These are phyloP conservation scores for Ceratocystis colombiana DNA, from an alignment of 2,329 filamentous ascomycete genomes.

Conservation along the genomic window DNA sequence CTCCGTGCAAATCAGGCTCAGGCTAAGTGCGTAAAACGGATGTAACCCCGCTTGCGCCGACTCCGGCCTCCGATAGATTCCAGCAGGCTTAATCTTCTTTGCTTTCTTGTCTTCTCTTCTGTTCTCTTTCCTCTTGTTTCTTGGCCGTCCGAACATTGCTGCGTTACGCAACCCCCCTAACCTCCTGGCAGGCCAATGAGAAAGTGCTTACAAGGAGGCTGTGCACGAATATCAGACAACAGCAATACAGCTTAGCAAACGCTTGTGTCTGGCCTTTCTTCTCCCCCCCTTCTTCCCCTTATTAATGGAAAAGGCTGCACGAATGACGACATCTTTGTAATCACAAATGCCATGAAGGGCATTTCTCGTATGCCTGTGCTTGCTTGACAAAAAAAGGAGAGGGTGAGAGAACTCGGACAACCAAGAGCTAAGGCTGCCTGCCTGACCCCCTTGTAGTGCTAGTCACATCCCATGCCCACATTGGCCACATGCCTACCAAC, in stretches of 20 bases:
- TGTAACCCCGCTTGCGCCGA: not conserved
- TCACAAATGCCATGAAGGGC: too few species aligned
- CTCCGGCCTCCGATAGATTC: not conserved
- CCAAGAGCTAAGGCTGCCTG: not conserved
- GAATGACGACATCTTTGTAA: conserved; percentile 6
- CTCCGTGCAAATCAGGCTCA: not conserved
- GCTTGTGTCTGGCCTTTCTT: too few species aligned
- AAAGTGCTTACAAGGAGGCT: not conserved
- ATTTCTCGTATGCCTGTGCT: too few species aligned
- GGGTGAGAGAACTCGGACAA: not conserved
- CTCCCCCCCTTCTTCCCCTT: not conserved
- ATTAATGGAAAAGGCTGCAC: not conserved
- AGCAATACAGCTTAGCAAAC: not conserved
- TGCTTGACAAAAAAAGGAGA: not conserved
- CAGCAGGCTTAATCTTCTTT: not conserved
- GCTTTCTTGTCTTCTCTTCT: conserved; percentile 23
- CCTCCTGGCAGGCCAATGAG: too few species aligned
- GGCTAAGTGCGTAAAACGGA: not conserved
- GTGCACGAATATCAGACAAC: not conserved
- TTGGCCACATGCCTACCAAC: not conserved
- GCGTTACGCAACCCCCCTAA: not conserved
- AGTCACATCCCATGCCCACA: not conserved
- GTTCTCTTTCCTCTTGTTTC: not conserved
- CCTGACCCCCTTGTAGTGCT: not conserved
- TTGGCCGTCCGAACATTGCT: not conserved